Conservation (phyloP, 305 asterid genomes). For the Fraxinus angustifolia region DNA sequence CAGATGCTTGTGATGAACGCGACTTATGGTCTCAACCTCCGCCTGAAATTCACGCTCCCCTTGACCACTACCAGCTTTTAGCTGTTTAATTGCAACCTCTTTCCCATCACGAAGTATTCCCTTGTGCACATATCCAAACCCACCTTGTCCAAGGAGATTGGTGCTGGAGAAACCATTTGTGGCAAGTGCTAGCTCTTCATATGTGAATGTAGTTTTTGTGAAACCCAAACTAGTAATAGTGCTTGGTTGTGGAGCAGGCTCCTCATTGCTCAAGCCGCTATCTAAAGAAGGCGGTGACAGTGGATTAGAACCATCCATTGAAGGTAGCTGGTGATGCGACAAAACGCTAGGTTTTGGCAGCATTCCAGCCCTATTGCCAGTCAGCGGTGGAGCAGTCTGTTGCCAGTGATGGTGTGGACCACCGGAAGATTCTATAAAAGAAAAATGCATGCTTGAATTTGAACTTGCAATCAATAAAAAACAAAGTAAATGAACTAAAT, state of each 20-base stretch:
- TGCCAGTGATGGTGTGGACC: slow-evolving; percentile 31
- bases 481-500: background rate
- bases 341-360: slow-evolving; percentile 27
- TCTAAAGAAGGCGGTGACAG: slow-evolving; percentile 34
- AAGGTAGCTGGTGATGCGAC: slow-evolving; percentile 36
- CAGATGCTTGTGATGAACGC: slow-evolving; percentile 61
- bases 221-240: slow-evolving; percentile 26
- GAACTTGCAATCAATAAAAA: slow-evolving; percentile 1
- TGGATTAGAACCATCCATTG: slow-evolving; percentile 34
- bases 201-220: slow-evolving; percentile 52
- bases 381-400: slow-evolving; percentile 25
- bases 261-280: slow-evolving; percentile 40
- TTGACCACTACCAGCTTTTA: slow-evolving; percentile 74
- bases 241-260: slow-evolving; percentile 24
- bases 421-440: slow-evolving; percentile 32
- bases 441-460: slow-evolving; percentile 11
- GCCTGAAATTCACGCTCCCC: slow-evolving; percentile 92
- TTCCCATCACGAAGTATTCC: slow-evolving; percentile 66
- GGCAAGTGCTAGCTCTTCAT: slow-evolving; percentile 67
- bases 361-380: slow-evolving; percentile 23
- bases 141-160: slow-evolving; percentile 81
- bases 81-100: slow-evolving; percentile 72
- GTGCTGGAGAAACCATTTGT: slow-evolving; percentile 47
- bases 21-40: slow-evolving; percentile 78
- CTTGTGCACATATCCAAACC: slow-evolving; percentile 83